Evolutionary conservation across 495 filamentous ascomycete species (phyloP), one percentile per base, ranked within the genome.

Genomic region (Tricharina praecox): DNA sequence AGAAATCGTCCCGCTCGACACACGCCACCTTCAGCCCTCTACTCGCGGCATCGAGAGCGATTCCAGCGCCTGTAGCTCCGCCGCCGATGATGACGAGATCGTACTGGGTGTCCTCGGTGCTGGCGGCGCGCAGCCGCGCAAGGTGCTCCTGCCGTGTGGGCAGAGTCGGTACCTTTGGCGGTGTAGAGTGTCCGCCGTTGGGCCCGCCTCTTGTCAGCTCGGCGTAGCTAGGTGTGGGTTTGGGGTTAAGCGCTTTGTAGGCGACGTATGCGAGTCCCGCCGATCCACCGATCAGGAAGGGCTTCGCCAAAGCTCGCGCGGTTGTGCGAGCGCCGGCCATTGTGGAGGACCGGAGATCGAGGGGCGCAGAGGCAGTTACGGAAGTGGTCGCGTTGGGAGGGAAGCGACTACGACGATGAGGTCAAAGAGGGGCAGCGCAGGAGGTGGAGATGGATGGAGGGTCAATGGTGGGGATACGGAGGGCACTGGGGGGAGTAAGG

Each of bases 1-100:
- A 81, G 65, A 97, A 97, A 64, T 97, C 90, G 59, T 96, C 90
- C 43, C 85, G 70, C 63, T 97, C 90, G n/a, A 97, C 78, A 35
- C 93, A 63, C 28, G 90, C 90, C 33, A 97, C 90, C 66, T 82
- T 90, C 55, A 97, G 66, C 4, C 90, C 90, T 64, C 90, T 71
- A 1, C 87, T 93, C 24, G 79, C 88, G 11, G 90, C 90, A 70
- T 97, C 90, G 16, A 97, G 70, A 8, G 90, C 90, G 56, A 96
- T 85, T 33, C 90, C 90, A 25, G 83, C 73, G 4, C 90, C 90
- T 3, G 90, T 97, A 23, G 90, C 90, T 47, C 90, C 90, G 47
- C 76, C 87, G 41, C 90, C 90, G 61, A 96, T 92, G 26, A 97
- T 70, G 38, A 96, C 64, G 45, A 97, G 66, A 63, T 96, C 90